Conservation (phyloP, 805 yeast genomes). For the Wickerhamomyces queroliae region DNA sequence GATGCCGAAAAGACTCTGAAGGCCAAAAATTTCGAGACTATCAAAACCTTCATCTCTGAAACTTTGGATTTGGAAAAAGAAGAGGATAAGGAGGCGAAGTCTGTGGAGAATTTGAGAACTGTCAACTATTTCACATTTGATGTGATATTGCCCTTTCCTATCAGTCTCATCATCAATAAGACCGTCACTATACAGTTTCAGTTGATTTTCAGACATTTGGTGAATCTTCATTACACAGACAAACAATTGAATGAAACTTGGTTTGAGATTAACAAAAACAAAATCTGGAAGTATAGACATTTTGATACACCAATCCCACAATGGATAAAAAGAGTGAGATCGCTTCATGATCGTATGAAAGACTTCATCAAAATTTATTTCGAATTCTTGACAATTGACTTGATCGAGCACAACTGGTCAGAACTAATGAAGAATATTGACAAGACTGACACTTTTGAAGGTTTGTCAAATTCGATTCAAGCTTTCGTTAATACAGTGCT, state of each 20-base stretch:
- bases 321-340: slow-evolving; percentile 50
- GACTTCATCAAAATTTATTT: slow-evolving; percentile 50
- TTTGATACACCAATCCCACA: slow-evolving; percentile 36
- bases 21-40: slow-evolving; percentile 36
- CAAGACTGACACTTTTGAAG: slow-evolving; percentile 32
- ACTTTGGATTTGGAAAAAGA: slow-evolving; percentile 25
- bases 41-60: slow-evolving; percentile 38
- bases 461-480: slow-evolving; percentile 40
- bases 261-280: slow-evolving; percentile 59
- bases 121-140: slow-evolving; percentile 51
- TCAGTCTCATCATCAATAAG: slow-evolving; percentile 66
- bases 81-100: slow-evolving; percentile 12
- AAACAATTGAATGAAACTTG: slow-evolving; percentile 59
- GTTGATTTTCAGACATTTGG: slow-evolving; percentile 64
- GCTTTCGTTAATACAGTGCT: slow-evolving; percentile 57
- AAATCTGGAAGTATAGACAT: slow-evolving; percentile 59
- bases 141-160: slow-evolving; percentile 76
- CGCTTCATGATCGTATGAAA: slow-evolving; percentile 45
- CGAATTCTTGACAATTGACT: slow-evolving; percentile 50
- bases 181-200: slow-evolving; percentile 76
- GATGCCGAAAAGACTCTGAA: slow-evolving; percentile 47
- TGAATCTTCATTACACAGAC: slow-evolving; percentile 58
- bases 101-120: slow-evolving; percentile 31
- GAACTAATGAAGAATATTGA: slow-evolving; percentile 28
- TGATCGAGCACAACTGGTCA: slow-evolving; percentile 50